Conservation (phyloP, 345 rosid genomes). For the Rhodomyrtus tomentosa region DNA sequence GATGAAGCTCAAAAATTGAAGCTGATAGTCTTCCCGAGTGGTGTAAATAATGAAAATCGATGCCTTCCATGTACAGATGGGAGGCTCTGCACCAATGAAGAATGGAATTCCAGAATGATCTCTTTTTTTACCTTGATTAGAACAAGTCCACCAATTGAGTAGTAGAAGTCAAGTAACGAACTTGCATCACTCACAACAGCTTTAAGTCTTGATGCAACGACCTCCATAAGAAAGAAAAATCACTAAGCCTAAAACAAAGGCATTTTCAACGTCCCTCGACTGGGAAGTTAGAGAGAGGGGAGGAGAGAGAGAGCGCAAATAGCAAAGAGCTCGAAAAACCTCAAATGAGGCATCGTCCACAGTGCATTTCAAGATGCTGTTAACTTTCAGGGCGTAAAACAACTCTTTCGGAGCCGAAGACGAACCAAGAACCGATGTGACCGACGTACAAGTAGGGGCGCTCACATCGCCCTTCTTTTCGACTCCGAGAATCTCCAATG, state of each 20-base stretch:
- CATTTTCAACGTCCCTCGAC: background rate
- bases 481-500: conserved; percentile 68
- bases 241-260: background rate
- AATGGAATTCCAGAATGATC: background rate
- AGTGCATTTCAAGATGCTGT: conserved; percentile 50
- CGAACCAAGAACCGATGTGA: conserved; percentile 35
- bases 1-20: background rate
- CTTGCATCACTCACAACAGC: conserved; percentile 47
- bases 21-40: background rate
- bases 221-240: conserved; percentile 27
- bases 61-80: background rate
- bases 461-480: conserved; percentile 40
- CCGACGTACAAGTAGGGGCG: conserved; percentile 33
- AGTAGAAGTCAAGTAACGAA: conserved; percentile 63
- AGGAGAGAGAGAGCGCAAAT: background rate
- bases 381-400: conserved; percentile 60
- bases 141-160: conserved; percentile 59
- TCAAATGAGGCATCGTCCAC: conserved; percentile 28
- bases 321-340: conserved; percentile 20
- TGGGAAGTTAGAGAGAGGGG: background rate
- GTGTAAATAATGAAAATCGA: background rate
- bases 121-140: conserved; percentile 57
- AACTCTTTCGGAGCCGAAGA: conserved; percentile 49
- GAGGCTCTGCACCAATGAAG: background rate
- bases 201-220: conserved; percentile 49